These are phyloP conservation scores for Pythium guiyangense DNA, from an alignment of 352 stramenopile species.

Conservation along the genomic window DNA sequence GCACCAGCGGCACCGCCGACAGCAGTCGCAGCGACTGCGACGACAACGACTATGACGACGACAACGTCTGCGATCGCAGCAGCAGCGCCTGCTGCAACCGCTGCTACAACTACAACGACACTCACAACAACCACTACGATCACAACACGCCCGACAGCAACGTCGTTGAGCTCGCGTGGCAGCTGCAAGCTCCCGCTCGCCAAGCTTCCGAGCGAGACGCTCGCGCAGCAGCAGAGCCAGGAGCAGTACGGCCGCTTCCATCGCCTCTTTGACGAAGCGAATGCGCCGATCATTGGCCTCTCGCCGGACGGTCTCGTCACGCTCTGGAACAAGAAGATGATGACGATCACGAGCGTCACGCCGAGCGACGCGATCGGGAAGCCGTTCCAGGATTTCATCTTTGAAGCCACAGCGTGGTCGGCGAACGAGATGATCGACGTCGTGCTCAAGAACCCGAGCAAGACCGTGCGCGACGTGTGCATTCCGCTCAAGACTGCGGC, in stretches of 20 bases:
- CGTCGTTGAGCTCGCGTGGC: constrained; percentile 4
- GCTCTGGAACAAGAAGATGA: constrained; percentile 65
- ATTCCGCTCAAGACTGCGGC: constrained; percentile 41
- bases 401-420: constrained; percentile 14
- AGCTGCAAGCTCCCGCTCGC: constrained; percentile 1
- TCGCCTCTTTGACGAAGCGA: constrained; percentile 46
- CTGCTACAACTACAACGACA: background rate
- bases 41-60: background rate
- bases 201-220: constrained; percentile 3
- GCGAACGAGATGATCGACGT: constrained; percentile 13
- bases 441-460: constrained; percentile 13
- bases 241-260: constrained; percentile 24
- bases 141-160: background rate
- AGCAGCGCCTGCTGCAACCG: background rate
- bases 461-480: constrained; percentile 32
- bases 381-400: constrained; percentile 33
- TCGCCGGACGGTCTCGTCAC: constrained; percentile 35
- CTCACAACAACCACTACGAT: background rate
- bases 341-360: constrained; percentile 30
- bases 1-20: too few species aligned
- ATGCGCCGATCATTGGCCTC: constrained; percentile 44
- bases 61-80: too few species aligned
- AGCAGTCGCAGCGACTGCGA: background rate
- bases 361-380: constrained; percentile 23
- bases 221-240: constrained; percentile 6